A percentile compares a stretch with the other conserved stretches of the same genome.
Conservation (phyloP, 2,329 filamentous ascomycete genomes). For the Massarina eburnea region DNA sequence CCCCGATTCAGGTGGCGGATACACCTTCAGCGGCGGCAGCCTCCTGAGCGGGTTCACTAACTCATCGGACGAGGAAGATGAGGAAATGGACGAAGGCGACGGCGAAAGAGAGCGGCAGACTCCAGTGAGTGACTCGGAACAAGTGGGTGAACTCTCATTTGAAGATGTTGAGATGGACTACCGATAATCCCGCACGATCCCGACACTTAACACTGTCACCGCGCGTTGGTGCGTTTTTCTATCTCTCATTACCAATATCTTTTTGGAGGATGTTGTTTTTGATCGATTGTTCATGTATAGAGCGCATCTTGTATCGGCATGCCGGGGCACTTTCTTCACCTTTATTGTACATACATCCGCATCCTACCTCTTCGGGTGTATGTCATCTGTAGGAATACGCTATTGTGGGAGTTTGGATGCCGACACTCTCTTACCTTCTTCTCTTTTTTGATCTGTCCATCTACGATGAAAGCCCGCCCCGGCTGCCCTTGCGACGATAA, state of each 20-base stretch:
- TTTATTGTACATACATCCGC: conserved; percentile 31
- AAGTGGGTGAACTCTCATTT: conserved; percentile 68
- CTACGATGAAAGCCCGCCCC: conserved; percentile 1
- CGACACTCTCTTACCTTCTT: conserved; percentile 11
- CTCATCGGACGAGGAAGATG: conserved; percentile 93
- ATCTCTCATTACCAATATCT: conserved; percentile 17
- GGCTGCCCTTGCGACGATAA: neutral
- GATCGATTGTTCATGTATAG: conserved; percentile 15
- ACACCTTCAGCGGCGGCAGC: conserved; percentile 71
- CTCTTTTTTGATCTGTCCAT: neutral
- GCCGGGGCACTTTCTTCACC: conserved; percentile 12
- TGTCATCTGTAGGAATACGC: conserved; percentile 35
- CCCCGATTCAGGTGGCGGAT: conserved; percentile 67
- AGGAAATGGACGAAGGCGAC: conserved; percentile 85
- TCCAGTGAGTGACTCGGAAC: conserved; percentile 58
- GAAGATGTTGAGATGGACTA: conserved; percentile 64
- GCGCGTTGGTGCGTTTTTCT: conserved; percentile 44
- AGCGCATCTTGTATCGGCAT: conserved; percentile 12
- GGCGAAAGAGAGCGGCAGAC: conserved; percentile 60
- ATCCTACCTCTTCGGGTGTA: conserved; percentile 23
- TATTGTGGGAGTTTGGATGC: conserved; percentile 17
- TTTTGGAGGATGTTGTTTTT: conserved; percentile 3
- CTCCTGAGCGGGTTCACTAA: conserved; percentile 90
- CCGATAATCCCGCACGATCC: conserved; percentile 46
- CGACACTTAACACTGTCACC: conserved; percentile 33